Evolutionary conservation across 768 basidiomycete genomes (phyloP).

Genomic region (Auricularia sp.): DNA sequence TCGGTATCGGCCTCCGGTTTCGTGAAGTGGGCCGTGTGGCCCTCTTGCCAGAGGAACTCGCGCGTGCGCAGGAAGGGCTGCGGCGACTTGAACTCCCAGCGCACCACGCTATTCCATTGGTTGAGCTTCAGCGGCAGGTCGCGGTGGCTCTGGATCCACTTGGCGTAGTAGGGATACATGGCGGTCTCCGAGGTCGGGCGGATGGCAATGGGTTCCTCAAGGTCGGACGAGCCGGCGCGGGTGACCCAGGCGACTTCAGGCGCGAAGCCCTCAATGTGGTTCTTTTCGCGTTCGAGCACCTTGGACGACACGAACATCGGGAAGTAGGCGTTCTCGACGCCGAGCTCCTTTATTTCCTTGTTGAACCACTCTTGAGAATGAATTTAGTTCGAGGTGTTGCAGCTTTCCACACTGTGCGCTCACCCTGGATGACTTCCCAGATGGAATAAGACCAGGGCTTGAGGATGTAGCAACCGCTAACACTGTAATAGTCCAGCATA

Average conservation of each 20-base stretch:
- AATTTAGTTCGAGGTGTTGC: background rate
- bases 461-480: slow-evolving; percentile 97
- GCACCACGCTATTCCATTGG: slow-evolving; percentile 98
- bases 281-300: slow-evolving; percentile 91
- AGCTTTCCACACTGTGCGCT: background rate
- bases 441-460: slow-evolving; percentile 96
- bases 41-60: slow-evolving; percentile 99
- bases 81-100: slow-evolving; percentile 99
- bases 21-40: slow-evolving; percentile 89
- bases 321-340: slow-evolving; percentile 96
- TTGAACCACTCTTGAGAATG: slow-evolving; percentile 80
- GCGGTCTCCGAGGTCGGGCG: slow-evolving; percentile 97
- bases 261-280: slow-evolving; percentile 98
- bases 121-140: slow-evolving; percentile 96
- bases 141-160: slow-evolving; percentile 96
- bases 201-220: slow-evolving; percentile 96
- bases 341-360: slow-evolving; percentile 80
- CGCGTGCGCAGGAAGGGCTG: slow-evolving; percentile 98
- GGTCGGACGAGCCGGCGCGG: slow-evolving; percentile 80
- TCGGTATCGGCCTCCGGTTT: slow-evolving; percentile 85
- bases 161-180: slow-evolving; percentile 99
- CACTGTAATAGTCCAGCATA: slow-evolving; percentile 98
- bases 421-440: slow-evolving; percentile 93
- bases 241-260: slow-evolving; percentile 99
- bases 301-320: slow-evolving; percentile 95